A percentile compares a stretch with the other conserved stretches of the same genome.
Evolutionary conservation across 2,329 filamentous ascomycete genomes (phyloP).

Genomic region (Didymella segeticola): DNA sequence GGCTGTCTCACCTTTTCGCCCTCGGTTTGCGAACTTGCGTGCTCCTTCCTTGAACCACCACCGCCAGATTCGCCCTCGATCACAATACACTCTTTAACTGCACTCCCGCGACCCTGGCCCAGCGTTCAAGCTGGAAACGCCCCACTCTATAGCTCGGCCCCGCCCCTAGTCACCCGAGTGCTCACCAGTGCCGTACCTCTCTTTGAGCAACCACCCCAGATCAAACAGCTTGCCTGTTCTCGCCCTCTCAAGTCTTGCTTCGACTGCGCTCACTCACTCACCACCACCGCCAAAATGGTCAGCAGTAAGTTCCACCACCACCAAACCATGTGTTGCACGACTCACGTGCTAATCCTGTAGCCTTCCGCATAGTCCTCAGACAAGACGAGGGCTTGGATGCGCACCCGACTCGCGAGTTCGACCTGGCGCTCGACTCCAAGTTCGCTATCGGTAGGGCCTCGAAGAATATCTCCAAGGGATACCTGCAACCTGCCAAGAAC

Average conservation of each 20-base stretch:
- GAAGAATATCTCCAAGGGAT: constrained; percentile 48
- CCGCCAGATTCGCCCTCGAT: not conserved
- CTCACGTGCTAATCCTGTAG: constrained; percentile 23
- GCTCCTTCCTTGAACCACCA: not conserved
- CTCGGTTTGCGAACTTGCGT: not conserved
- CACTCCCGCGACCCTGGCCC: not conserved
- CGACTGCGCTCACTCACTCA: not conserved
- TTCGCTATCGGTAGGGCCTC: constrained; percentile 54
- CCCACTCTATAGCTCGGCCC: constrained; percentile 19
- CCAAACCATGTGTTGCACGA: not conserved
- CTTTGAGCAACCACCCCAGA: not conserved
- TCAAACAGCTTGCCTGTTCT: not conserved
- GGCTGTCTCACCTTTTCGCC: constrained; percentile 7
- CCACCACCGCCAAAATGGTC: constrained; percentile 16
- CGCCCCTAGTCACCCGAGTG: constrained; percentile 8
- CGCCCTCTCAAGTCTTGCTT: not conserved
- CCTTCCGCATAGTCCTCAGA: constrained; percentile 41
- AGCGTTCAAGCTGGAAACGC: not conserved
- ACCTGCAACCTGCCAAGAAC: constrained; percentile 50
- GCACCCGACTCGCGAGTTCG: constrained; percentile 40
- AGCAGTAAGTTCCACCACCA: constrained; percentile 21
- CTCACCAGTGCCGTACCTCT: not conserved
- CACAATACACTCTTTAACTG: too few species aligned
- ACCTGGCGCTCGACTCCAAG: constrained; percentile 30
- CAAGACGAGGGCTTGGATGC: constrained; percentile 51